Evolutionary conservation across 2,329 filamentous ascomycete genomes (phyloP).

Genomic region (Lasiodiplodia theobromae): DNA sequence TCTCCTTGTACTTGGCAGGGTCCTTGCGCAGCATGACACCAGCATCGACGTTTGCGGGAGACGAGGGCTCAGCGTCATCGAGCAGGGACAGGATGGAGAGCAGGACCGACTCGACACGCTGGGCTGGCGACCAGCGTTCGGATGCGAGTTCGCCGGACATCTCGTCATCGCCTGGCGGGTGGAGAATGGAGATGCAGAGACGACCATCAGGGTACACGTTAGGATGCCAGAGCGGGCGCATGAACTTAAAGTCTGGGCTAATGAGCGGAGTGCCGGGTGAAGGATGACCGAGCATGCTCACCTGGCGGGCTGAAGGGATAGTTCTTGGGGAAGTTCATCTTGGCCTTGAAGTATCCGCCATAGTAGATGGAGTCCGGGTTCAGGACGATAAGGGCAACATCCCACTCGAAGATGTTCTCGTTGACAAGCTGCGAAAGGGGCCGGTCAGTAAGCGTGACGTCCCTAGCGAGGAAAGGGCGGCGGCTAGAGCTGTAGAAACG

Average conservation of each 20-base stretch:
- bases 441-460: conserved; percentile 31
- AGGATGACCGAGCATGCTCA: conserved; percentile 41
- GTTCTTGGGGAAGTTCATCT: conserved; percentile 85
- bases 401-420: conserved; percentile 87
- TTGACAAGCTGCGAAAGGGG: conserved; percentile 67
- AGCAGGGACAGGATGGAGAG: conserved; percentile 91
- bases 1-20: conserved; percentile 71
- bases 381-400: conserved; percentile 86
- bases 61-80: conserved; percentile 92
- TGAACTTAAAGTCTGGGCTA: conserved; percentile 78
- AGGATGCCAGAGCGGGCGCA: conserved; percentile 82
- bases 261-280: neutral
- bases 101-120: conserved; percentile 92
- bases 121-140: conserved; percentile 93
- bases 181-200: conserved; percentile 95
- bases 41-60: conserved; percentile 93
- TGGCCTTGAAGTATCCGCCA: conserved; percentile 90
- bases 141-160: conserved; percentile 89
- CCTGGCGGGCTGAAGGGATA: conserved; percentile 87
- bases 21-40: conserved; percentile 83
- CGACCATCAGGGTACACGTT: conserved; percentile 92
- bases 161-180: conserved; percentile 87
- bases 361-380: conserved; percentile 93
- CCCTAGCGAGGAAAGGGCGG: conserved; percentile 31
- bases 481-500: neutral